Percentiles rank a stretch among this genome's conserved stretches.
Evolutionary conservation across 495 filamentous ascomycete genomes (phyloP).

Genomic region (Aspergillus bertholletiae): DNA sequence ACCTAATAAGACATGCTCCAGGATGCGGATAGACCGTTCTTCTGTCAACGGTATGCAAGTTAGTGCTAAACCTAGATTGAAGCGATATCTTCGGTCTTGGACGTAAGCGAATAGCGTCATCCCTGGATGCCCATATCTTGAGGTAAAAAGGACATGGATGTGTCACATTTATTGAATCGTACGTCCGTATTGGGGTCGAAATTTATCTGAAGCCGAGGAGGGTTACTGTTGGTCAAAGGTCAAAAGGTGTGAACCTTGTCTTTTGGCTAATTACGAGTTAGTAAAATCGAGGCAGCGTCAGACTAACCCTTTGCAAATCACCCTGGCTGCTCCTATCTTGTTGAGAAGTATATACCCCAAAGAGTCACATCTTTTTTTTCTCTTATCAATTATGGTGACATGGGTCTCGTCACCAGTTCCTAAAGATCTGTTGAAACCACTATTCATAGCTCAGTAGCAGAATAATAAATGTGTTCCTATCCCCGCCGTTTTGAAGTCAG

Average conservation of each 20-base stretch:
- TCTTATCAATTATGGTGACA: too few relatives aligned
- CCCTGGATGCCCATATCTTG: too few relatives aligned
- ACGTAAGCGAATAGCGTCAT: neutral
- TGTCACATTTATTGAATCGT: neutral
- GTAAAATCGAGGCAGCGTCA: too few relatives aligned
- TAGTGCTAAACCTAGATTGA: neutral
- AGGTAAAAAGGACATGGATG: neutral
- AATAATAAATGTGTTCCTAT: too few relatives aligned
- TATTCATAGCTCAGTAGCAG: too few relatives aligned
- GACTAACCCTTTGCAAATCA: neutral
- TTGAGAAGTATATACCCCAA: too few relatives aligned
- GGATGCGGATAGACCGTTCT: neutral
- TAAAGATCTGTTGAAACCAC: too few relatives aligned
- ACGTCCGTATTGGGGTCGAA: neutral
- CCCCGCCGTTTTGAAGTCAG: too few relatives aligned
- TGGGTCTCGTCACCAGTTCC: too few relatives aligned
- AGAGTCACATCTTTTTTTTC: too few relatives aligned
- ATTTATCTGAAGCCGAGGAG: neutral
- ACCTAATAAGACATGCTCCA: slow-evolving; percentile 1
- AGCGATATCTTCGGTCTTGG: neutral
- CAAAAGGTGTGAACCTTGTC: neutral
- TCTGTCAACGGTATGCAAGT: neutral
- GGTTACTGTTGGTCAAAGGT: neutral
- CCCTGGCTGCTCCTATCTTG: neutral
- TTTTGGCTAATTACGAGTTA: too few relatives aligned